Base-by-base conservation (phyloP, 331 rosid species). In the Rhamnella rubrinervis region DNA sequence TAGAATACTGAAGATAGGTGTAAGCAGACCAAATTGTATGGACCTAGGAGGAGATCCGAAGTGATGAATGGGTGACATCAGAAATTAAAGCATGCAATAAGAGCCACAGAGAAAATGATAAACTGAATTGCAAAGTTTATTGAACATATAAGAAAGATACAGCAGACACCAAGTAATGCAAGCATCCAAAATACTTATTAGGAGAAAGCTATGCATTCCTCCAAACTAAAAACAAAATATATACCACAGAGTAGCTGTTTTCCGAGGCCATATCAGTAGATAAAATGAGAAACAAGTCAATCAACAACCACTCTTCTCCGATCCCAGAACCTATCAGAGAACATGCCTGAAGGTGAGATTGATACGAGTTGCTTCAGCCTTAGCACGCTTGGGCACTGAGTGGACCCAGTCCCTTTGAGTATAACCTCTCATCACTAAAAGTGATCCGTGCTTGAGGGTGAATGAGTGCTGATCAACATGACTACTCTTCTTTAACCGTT, bases 321-420 rank as follows among this genome's bases (percentile, higher is more conserved):
- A 37, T 31, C 74, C 60, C 59, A 73, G 38, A 57, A 63, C 37
- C 19, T 17, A 61, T 84, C 80, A 79, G 38, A 85, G 71, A 63
- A 87, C 85, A 64, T 25, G 83, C 82, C 98, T 85, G 73, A 93
- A 93, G n/a, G 98, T 93, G 51, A 93, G 98, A 83, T 87, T 93
- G 77, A 93, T 87, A 55, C 98, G 96, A 12, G 84, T 77, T n/a
- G 88, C 75, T 13, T 85, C 97, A 4, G 83, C 87, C 78, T 83
- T 93, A 47, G 86, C 84, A 61, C 97, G 86, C 82, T 81, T 91
- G 62, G 97, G 98, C 65, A 91, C 89, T 1, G 96, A 93, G 80
- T 87, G 97, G 64, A 87, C 57, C 98, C 98, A 91, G 83, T 91
- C 98, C 73, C 96, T 75, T 78, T 93, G 98, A 10, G 95, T 91